Conservation (phyloP, 2,329 filamentous ascomycete genomes). For the Aspergillus neotritici region DNA sequence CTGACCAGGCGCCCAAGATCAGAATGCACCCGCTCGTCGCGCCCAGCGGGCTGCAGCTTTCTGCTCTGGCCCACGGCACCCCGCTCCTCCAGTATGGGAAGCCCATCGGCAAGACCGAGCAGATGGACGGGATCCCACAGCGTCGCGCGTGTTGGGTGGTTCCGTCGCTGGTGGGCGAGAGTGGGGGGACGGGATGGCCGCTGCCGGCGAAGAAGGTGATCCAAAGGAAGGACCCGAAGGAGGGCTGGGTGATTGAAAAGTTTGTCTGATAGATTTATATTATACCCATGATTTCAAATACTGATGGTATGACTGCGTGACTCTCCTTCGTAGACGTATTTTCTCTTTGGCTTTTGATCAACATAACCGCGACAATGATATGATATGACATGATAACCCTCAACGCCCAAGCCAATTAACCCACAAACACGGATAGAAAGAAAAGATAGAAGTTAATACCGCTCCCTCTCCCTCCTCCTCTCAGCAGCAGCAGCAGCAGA, state of each 20-base stretch:
- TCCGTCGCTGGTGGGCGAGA: slow-evolving; percentile 66
- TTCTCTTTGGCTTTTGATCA: too few species aligned
- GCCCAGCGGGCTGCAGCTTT: slow-evolving; percentile 68
- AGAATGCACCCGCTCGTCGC: slow-evolving; percentile 85
- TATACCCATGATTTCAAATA: slow-evolving; percentile 3
- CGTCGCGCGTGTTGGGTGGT: slow-evolving; percentile 76
- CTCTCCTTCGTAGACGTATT: neutral
- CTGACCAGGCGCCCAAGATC: slow-evolving; percentile 61
- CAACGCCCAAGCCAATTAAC: slow-evolving; percentile 3
- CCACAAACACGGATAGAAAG: neutral
- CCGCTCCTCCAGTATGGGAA: slow-evolving; percentile 80
- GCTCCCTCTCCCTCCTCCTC: slow-evolving; percentile 13
- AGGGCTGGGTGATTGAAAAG: slow-evolving; percentile 68
- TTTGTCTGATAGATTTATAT: slow-evolving; percentile 32
- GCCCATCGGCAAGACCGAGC: slow-evolving; percentile 74
- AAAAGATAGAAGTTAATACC: slow-evolving; percentile 10
- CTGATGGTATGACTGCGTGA: neutral
- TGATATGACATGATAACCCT: neutral
- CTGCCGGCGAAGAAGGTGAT: slow-evolving; percentile 77
- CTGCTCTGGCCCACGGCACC: slow-evolving; percentile 74
- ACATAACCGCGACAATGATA: neutral
- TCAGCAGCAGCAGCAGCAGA: slow-evolving; percentile 3
- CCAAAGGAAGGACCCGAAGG: slow-evolving; percentile 67
- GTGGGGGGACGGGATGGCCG: slow-evolving; percentile 70
- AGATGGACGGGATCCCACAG: slow-evolving; percentile 42